Conservation (phyloP, 208 protist species). For the Trypanosoma vivax region DNA sequence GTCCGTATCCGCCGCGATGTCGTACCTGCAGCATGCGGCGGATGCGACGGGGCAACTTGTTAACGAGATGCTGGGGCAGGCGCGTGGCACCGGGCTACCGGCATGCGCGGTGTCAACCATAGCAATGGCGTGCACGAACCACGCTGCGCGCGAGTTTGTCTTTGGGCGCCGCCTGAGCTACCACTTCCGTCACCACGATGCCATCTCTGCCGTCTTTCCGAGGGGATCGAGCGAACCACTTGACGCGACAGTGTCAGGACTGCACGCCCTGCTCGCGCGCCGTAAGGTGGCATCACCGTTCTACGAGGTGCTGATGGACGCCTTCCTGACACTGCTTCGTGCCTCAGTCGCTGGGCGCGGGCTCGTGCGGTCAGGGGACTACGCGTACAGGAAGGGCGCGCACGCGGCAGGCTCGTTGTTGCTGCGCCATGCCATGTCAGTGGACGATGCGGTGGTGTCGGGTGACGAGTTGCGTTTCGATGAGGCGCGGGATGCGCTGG, state of each 20-base stretch:
- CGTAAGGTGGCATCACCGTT: conserved; percentile 40
- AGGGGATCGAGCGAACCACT: conserved; percentile 17
- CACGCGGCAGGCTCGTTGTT: conserved; percentile 13
- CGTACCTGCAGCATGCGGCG: conserved; percentile 70
- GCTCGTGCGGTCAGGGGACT: conserved; percentile 58
- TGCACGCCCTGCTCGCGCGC: conserved; percentile 46
- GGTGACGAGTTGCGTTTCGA: conserved; percentile 57
- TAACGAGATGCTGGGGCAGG: conserved; percentile 16
- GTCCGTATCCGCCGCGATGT: conserved; percentile 41
- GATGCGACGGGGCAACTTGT: conserved; percentile 39
- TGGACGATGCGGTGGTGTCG: conserved; percentile 69
- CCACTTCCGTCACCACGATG: conserved; percentile 63
- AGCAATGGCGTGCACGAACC: conserved; percentile 47
- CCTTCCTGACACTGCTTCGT: conserved; percentile 70
- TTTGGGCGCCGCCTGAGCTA: conserved; percentile 73
- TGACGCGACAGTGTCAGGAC: conserved; percentile 43
- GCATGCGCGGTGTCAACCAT: conserved; percentile 35
- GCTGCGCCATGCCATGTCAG: conserved; percentile 36
- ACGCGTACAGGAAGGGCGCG: conserved; percentile 40
- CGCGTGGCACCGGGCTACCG: conserved; percentile 43
- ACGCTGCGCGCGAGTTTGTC: conserved; percentile 66
- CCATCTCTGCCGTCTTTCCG: conserved; percentile 51
- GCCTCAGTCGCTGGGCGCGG: conserved; percentile 55
- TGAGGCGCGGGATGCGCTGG: conserved; percentile 40
- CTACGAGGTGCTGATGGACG: conserved; percentile 83